Conservation (phyloP, 805 yeast species). For the Ascoidea tarda region DNA sequence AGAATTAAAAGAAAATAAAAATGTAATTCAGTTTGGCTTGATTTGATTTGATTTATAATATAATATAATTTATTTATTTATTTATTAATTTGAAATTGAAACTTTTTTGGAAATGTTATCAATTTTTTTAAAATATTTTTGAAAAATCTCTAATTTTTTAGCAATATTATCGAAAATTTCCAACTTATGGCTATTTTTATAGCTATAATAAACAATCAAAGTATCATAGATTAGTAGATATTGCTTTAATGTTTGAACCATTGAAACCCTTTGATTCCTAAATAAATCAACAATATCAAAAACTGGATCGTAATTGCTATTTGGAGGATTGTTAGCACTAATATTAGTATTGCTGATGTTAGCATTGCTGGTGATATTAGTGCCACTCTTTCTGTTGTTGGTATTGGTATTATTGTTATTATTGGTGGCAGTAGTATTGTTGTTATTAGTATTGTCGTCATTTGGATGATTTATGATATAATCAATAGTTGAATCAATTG, state of each 20-base stretch:
- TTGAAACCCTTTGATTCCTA: slow-evolving; percentile 62
- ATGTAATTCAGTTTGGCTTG: too few relatives aligned
- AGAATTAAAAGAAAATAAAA: too few relatives aligned
- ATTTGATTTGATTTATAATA: too few relatives aligned
- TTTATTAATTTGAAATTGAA: too few relatives aligned
- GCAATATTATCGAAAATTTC: background rate
- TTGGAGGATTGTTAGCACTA: too few relatives aligned
- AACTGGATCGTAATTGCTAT: slow-evolving; percentile 30
- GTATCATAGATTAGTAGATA: slow-evolving; percentile 62
- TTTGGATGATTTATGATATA: slow-evolving; percentile 3
- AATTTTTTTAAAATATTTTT: too few relatives aligned
- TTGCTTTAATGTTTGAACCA: slow-evolving; percentile 77
- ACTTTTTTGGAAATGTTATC: too few relatives aligned
- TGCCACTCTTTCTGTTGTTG: background rate
- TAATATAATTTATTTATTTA: too few relatives aligned
- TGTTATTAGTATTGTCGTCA: slow-evolving; percentile 6
- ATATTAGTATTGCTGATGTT: background rate
- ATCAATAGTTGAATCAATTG: slow-evolving; percentile 47
- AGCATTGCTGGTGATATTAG: background rate
- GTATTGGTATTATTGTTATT: background rate
- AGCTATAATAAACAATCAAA: slow-evolving; percentile 3
- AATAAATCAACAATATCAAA: slow-evolving; percentile 50
- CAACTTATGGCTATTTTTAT: background rate
- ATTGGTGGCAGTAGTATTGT: background rate
- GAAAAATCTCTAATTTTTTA: background rate